These are phyloP conservation scores for Smittium mucronatum DNA, from an alignment of 371 early-diverging fungal genomes.

Conservation along the genomic window DNA sequence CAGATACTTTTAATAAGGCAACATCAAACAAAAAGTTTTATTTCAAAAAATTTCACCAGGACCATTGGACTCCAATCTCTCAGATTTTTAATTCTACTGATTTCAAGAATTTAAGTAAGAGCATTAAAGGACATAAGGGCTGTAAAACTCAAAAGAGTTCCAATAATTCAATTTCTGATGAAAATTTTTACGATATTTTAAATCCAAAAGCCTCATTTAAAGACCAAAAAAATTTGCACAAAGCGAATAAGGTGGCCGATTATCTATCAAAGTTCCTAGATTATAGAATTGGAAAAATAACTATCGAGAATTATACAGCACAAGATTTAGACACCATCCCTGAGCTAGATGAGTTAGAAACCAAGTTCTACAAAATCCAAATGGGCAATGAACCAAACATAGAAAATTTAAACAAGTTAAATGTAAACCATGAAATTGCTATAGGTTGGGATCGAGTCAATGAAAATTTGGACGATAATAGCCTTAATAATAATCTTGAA, in stretches of 20 bases:
- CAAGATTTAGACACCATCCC: not conserved
- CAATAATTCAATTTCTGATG: not conserved
- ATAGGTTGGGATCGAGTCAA: not conserved
- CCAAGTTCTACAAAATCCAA: slow-evolving; percentile 1
- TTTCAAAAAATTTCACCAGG: not conserved
- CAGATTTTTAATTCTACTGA: no score
- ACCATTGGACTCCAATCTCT: not conserved
- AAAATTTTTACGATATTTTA: not conserved
- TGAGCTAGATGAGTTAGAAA: slow-evolving; percentile 8
- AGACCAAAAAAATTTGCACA: not conserved
- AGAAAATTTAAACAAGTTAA: not conserved
- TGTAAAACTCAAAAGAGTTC: not conserved
- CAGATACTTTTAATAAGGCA: not conserved
- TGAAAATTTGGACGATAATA: not conserved
- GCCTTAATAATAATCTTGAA: not conserved
- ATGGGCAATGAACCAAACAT: not conserved
- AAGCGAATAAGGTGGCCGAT: not conserved
- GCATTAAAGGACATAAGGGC: no score
- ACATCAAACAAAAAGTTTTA: not conserved
- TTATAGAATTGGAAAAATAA: slow-evolving; percentile 1
- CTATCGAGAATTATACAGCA: not conserved
- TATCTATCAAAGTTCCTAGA: not conserved
- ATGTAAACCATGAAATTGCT: not conserved
- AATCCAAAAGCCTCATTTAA: not conserved
- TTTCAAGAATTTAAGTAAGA: no score